Base-by-base conservation (phyloP, 805 yeast genomes). In the Yarrowia sp. region DNA sequence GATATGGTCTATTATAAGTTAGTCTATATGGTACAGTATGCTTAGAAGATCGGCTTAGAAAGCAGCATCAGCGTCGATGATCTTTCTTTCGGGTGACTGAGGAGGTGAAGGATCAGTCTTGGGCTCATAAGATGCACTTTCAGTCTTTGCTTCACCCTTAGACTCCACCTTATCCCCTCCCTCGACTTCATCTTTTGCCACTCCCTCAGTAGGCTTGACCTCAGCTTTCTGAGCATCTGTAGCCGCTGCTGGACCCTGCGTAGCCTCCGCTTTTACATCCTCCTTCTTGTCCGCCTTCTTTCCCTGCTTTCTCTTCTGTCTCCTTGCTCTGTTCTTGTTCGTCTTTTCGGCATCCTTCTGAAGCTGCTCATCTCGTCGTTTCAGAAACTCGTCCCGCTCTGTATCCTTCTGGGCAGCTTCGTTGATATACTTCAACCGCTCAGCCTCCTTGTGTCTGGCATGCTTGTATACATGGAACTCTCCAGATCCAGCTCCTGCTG, bases 401-500 rank as follows among this genome's bases (percentile, higher is more conserved):
- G 60, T 44, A 63, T 74, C 76, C 55, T 66, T 58, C 60, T 61
- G 60, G 20, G 71, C 71, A 42, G 71, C 70, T 38, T 64, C 70
- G 39, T 76, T 73, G 42, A 74, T 70, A 17, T 68, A 66, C 60
- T 70, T 69, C 53, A 68, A 55, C n/a, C 76, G 70, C 55, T 76
- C 78, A 30, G 70, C 49, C 61, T 75, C 77, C 56, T 74, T 69
- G 38, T 79, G 71, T 67, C 77, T 69, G 19, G 75, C 72, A 49
- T 75, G 73, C 68, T 78, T 77, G 70, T 75, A 77, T 20, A 74
- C 71, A 69, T 77, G 80, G 67, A 77, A 77, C 65, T 77, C 79
- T n/a, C 80, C 80, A 1, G 80, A 75, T 9, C 79, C 77, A 4
- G 79, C 77, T n/a, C 76, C 80, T 7, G 79, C 73, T 58, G 74